phyloP scores from a whole-genome alignment of 2,329 filamentous ascomycete genomes.

The Lasiodiplodia sp. region DNA sequence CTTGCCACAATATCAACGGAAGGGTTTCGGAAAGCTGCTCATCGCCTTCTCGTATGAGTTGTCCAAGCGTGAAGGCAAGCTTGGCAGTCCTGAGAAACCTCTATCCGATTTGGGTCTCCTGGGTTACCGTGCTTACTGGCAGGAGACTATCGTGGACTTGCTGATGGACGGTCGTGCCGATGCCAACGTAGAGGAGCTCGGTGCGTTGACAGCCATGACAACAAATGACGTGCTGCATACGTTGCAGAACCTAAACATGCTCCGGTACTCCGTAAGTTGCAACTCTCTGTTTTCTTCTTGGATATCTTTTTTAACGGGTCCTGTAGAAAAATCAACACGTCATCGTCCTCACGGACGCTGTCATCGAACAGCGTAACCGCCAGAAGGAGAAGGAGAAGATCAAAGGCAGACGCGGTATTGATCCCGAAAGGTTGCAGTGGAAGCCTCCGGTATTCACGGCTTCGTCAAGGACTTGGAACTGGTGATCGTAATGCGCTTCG shows the following conservation, averaged over 20 bases:
- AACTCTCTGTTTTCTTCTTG: slow-evolving; percentile 3
- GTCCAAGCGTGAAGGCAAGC: slow-evolving; percentile 91
- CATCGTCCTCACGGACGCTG: slow-evolving; percentile 85
- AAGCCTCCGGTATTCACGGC: slow-evolving; percentile 95
- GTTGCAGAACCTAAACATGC: slow-evolving; percentile 90
- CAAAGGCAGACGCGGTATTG: slow-evolving; percentile 79
- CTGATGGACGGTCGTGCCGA: slow-evolving; percentile 73
- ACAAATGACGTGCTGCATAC: slow-evolving; percentile 96
- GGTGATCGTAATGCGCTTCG: slow-evolving; percentile 60
- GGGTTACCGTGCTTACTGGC: slow-evolving; percentile 97
- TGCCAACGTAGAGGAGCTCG: slow-evolving; percentile 86
- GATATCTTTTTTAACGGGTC: not conserved
- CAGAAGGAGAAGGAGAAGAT: slow-evolving; percentile 80
- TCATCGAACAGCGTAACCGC: slow-evolving; percentile 72
- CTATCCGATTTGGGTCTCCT: slow-evolving; percentile 91
- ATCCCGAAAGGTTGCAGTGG: slow-evolving; percentile 84
- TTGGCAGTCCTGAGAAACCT: slow-evolving; percentile 96
- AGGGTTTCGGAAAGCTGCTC: slow-evolving; percentile 89
- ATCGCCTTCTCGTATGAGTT: slow-evolving; percentile 99
- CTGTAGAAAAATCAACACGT: slow-evolving; percentile 86
- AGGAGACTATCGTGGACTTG: slow-evolving; percentile 88
- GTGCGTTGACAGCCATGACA: slow-evolving; percentile 86
- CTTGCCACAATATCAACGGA: slow-evolving; percentile 92
- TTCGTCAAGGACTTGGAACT: slow-evolving; percentile 91
- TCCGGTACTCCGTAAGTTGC: slow-evolving; percentile 76